Conservation (phyloP, 768 basidiomycete species). For the Scleroderma bovista region DNA sequence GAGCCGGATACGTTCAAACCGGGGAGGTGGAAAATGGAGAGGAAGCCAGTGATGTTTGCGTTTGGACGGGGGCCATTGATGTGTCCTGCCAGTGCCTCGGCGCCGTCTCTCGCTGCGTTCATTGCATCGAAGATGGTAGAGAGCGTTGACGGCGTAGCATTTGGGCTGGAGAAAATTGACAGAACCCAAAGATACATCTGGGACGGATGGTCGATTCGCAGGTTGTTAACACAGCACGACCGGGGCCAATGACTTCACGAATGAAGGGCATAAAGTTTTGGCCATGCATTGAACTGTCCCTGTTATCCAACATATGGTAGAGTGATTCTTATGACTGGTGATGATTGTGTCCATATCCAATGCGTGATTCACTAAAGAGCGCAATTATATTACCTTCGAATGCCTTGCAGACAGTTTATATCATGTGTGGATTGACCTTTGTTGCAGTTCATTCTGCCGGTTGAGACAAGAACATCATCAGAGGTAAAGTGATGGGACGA, state of each 20-base stretch:
- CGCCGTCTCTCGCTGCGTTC: slow-evolving; percentile 45
- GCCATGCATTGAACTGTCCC: too few species aligned
- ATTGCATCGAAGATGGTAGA: slow-evolving; percentile 41
- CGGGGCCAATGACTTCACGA: not conserved
- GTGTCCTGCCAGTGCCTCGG: slow-evolving; percentile 46
- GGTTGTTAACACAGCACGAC: slow-evolving; percentile 29
- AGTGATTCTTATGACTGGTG: too few species aligned
- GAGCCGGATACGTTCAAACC: slow-evolving; percentile 32
- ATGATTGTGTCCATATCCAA: too few species aligned
- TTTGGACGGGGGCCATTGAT: slow-evolving; percentile 40
- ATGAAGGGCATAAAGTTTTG: too few species aligned
- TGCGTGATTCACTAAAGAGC: too few species aligned
- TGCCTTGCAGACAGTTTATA: too few species aligned
- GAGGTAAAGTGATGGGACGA: too few species aligned
- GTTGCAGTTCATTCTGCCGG: too few species aligned
- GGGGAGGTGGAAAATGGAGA: slow-evolving; percentile 8
- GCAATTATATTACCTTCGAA: too few species aligned
- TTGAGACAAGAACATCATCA: too few species aligned
- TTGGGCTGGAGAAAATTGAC: slow-evolving; percentile 19
- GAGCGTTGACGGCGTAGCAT: slow-evolving; percentile 24
- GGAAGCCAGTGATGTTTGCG: slow-evolving; percentile 28
- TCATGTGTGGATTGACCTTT: too few species aligned
- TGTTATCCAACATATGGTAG: too few species aligned
- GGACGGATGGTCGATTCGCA: slow-evolving; percentile 39
- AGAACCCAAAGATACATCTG: not conserved